A percentile compares a stretch with the other conserved stretches of the same genome.
Evolutionary conservation across 2,329 filamentous ascomycete species (phyloP).

Genomic region (Truncatella angustata): DNA sequence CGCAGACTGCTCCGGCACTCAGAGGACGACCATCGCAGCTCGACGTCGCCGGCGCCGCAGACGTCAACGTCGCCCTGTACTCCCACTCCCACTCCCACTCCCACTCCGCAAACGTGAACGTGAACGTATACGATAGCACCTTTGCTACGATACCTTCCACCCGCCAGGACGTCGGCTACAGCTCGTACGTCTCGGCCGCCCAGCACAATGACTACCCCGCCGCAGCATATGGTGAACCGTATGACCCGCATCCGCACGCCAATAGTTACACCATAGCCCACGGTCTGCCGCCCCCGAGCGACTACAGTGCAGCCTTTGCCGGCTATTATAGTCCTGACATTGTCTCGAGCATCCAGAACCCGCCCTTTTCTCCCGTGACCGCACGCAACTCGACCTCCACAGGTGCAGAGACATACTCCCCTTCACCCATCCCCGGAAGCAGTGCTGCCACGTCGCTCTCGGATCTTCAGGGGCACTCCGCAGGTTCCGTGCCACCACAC

Average conservation of each 20-base stretch:
- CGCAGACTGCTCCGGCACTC: slow-evolving; percentile 31
- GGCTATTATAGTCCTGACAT: neutral
- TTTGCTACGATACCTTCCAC: slow-evolving; percentile 5
- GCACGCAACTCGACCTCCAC: slow-evolving; percentile 7
- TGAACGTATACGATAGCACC: slow-evolving; percentile 3
- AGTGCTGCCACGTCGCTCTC: slow-evolving; percentile 3
- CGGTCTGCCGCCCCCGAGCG: slow-evolving; percentile 24
- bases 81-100: too few species aligned
- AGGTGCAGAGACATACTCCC: slow-evolving; percentile 7
- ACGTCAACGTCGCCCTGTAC: slow-evolving; percentile 1
- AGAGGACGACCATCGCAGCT: slow-evolving; percentile 13
- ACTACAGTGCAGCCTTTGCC: slow-evolving; percentile 16
- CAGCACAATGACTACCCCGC: slow-evolving; percentile 20
- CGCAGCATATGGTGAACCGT: slow-evolving; percentile 17
- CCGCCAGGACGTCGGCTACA: slow-evolving; percentile 11
- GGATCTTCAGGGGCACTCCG: slow-evolving; percentile 11
- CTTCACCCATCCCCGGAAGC: slow-evolving; percentile 2
- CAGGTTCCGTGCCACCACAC: slow-evolving; percentile 20
- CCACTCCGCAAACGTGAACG: too few species aligned
- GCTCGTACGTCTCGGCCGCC: slow-evolving; percentile 12
- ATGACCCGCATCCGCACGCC: slow-evolving; percentile 26
- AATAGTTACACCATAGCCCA: slow-evolving; percentile 27
- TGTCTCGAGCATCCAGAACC: neutral
- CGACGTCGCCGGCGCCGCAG: slow-evolving; percentile 2
- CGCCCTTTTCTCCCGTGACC: slow-evolving; percentile 3